Conservation (phyloP, 805 yeast genomes). For the Candida koratica region DNA sequence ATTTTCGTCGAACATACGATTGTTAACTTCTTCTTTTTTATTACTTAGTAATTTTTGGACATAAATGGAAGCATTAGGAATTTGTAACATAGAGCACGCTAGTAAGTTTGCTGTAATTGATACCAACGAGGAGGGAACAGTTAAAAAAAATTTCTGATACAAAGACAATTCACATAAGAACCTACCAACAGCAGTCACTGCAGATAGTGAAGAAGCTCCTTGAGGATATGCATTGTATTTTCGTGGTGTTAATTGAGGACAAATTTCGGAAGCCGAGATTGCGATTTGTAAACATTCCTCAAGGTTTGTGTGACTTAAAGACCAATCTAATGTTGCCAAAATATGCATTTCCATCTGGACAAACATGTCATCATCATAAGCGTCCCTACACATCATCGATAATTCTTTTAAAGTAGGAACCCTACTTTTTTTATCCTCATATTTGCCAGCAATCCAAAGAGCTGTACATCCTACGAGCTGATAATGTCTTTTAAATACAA, state of each 20-base stretch:
- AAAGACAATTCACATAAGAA: constrained; percentile 53
- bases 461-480: constrained; percentile 47
- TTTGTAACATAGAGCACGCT: constrained; percentile 51
- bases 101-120: constrained; percentile 48
- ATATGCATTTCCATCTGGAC: constrained; percentile 64
- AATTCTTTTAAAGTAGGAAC: constrained; percentile 55
- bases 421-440: constrained; percentile 56
- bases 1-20: constrained; percentile 16
- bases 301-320: constrained; percentile 43
- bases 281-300: constrained; percentile 51
- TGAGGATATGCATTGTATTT: constrained; percentile 9
- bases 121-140: constrained; percentile 42
- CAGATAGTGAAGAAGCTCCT: constrained; percentile 37
- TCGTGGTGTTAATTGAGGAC: constrained; percentile 26
- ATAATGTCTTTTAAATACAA: constrained; percentile 45
- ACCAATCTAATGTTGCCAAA: constrained; percentile 57
- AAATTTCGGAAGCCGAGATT: constrained; percentile 19
- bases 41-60: constrained; percentile 15
- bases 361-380: constrained; percentile 53
- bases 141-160: constrained; percentile 43
- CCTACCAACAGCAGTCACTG: constrained; percentile 50
- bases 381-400: constrained; percentile 53
- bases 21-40: constrained; percentile 16
- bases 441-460: constrained; percentile 46
- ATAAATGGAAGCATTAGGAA: constrained; percentile 40